Evolutionary conservation across 2,329 filamentous ascomycete genomes (phyloP).

Genomic region (Trichoderma arundinaceum): DNA sequence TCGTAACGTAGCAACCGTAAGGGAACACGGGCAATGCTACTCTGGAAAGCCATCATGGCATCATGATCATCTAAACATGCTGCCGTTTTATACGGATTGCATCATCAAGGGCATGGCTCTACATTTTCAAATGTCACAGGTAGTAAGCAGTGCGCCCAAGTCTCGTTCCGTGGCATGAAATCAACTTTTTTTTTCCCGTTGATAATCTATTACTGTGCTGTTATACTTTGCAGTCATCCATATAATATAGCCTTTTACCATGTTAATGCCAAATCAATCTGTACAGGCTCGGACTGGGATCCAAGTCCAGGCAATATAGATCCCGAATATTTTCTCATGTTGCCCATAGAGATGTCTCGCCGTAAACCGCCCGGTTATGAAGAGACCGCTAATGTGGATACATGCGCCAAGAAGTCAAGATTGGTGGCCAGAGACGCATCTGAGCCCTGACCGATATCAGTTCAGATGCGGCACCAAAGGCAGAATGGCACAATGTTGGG

Average conservation of each 20-base stretch:
- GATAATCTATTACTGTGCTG: slow-evolving; percentile 17
- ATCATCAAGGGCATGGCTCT: no score
- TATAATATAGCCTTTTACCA: slow-evolving; percentile 17
- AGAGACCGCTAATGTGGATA: not conserved
- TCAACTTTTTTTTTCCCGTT: not conserved
- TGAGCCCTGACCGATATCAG: not conserved
- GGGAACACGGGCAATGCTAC: no score
- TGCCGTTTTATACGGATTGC: no score
- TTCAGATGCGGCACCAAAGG: slow-evolving; percentile 3
- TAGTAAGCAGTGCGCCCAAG: no score
- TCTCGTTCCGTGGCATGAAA: no score
- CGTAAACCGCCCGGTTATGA: not conserved
- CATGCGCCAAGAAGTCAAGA: not conserved
- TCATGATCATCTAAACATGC: no score
- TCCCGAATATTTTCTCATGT: not conserved
- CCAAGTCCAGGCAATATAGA: slow-evolving; percentile 5
- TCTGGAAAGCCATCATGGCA: no score
- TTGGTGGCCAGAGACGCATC: not conserved
- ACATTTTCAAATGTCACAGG: no score
- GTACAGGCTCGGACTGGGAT: not conserved
- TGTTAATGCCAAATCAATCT: slow-evolving; percentile 3
- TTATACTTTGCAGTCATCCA: slow-evolving; percentile 25
- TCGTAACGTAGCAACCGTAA: no score
- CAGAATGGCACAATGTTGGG: not conserved
- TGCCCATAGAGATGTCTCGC: not conserved